phyloP scores from a whole-genome alignment of 768 basidiomycete species.

The Phylloporus sp. region DNA sequence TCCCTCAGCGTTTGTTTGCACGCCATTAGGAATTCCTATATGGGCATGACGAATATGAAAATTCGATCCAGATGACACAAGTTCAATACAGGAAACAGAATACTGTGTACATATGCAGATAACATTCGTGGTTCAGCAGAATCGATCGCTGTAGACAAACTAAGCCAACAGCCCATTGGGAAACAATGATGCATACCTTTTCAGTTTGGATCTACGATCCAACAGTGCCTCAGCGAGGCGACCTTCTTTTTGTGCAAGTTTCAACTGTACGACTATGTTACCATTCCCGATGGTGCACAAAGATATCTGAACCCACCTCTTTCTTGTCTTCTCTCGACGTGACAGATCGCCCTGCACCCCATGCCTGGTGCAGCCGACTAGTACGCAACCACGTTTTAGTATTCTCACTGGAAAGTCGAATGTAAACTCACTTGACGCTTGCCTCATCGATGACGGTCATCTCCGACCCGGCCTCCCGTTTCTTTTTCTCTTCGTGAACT shows the following conservation, averaged over 20 bases:
- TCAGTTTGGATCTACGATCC: slow-evolving; percentile 76
- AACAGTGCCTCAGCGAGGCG: slow-evolving; percentile 75
- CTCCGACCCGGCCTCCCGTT: slow-evolving; percentile 52
- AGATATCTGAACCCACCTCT: slow-evolving; percentile 44
- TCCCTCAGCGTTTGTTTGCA: slow-evolving; percentile 4
- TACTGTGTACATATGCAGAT: slow-evolving; percentile 11
- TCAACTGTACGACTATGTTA: slow-evolving; percentile 47
- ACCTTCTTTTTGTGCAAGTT: slow-evolving; percentile 72
- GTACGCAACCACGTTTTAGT: slow-evolving; percentile 3
- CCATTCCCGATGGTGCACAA: background rate
- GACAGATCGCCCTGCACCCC: slow-evolving; percentile 76
- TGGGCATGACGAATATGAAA: background rate
- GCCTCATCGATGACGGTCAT: slow-evolving; percentile 63
- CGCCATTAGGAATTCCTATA: slow-evolving; percentile 1
- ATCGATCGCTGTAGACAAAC: slow-evolving; percentile 36
- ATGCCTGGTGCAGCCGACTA: slow-evolving; percentile 73
- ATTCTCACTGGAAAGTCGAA: background rate
- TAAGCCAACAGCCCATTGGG: slow-evolving; percentile 2
- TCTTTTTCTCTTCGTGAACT: slow-evolving; percentile 70
- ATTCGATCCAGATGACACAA: slow-evolving; percentile 18
- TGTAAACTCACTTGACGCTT: slow-evolving; percentile 58
- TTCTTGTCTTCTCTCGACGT: slow-evolving; percentile 67
- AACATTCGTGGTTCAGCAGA: slow-evolving; percentile 32
- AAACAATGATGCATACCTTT: slow-evolving; percentile 50
- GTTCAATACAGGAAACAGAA: background rate